A percentile compares a stretch with the other conserved stretches of the same genome.
phyloP scores from a whole-genome alignment of 1,139 yeast species.

The Yamadazyma taylorii region DNA sequence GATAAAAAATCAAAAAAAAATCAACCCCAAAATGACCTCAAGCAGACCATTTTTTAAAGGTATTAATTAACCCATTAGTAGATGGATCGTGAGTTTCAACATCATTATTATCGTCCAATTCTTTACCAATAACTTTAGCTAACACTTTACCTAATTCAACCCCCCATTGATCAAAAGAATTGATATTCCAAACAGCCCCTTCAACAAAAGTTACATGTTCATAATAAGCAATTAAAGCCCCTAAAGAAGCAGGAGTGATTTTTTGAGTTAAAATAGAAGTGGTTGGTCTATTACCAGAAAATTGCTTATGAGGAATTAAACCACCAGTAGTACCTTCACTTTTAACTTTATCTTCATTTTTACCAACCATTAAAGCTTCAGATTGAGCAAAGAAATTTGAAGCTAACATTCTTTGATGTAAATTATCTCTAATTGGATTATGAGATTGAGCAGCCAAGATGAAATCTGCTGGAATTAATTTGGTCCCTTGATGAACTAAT shows the following conservation, averaged over 20 bases:
- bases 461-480: slow-evolving; percentile 94
- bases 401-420: slow-evolving; percentile 97
- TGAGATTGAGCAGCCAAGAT: slow-evolving; percentile 96
- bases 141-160: slow-evolving; percentile 97
- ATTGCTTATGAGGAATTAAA: slow-evolving; percentile 91
- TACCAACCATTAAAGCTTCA: slow-evolving; percentile 97
- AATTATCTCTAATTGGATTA: slow-evolving; percentile 91
- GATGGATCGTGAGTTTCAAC: slow-evolving; percentile 81
- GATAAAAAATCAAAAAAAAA: background rate
- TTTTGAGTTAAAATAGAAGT: slow-evolving; percentile 94
- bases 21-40: slow-evolving; percentile 3
- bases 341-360: slow-evolving; percentile 79
- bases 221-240: slow-evolving; percentile 95
- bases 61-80: slow-evolving; percentile 89
- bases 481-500: slow-evolving; percentile 98
- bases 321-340: slow-evolving; percentile 87
- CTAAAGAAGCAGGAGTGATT: slow-evolving; percentile 94
- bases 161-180: slow-evolving; percentile 99
- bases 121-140: slow-evolving; percentile 92
- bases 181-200: slow-evolving; percentile 99
- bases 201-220: slow-evolving; percentile 96
- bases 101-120: slow-evolving; percentile 62
- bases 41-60: slow-evolving; percentile 83
- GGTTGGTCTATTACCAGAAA: slow-evolving; percentile 98
- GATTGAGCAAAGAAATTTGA: slow-evolving; percentile 98